Evolutionary conservation across 2,329 filamentous ascomycete species (phyloP), one percentile per base, ranked within the genome.

Genomic region (Aspergillus sp.): DNA sequence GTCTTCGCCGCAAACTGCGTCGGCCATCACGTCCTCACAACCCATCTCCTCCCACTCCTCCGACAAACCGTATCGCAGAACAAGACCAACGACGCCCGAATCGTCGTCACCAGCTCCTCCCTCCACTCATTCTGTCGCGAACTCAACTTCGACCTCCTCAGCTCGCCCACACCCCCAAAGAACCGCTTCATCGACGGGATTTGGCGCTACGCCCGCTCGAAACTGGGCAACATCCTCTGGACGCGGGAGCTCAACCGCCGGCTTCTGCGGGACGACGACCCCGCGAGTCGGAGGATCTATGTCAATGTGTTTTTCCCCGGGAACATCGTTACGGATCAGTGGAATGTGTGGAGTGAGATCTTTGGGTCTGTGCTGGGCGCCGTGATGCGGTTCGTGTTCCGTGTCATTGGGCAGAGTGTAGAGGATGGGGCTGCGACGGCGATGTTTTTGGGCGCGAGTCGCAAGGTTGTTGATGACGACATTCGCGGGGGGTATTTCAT

Each of bases 1-100:
- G 77, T 74, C 6, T 82, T 82, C 56, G 77, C 67, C 4, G 68
- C 79, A 55, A 77, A 73, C 51, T 77, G 81, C 55, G 69, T 81
- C 40, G 79, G 79, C 4, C 77, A 82, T 57, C 73, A 77, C 13
- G 63, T 81, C 2, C 71, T 82, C 0, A 77, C 79, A 59, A 74
- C 76, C 49, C 71, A 81, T 3, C 68, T 82, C 3, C 64, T 63
- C 3, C 72, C 76, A 0, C 52, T 64, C n/a, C 43, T 68, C 24
- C 60, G 60, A 33, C 40, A 52, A 2, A 61, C 59, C 2, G 51
- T 58, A 14, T 40, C 36, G 24, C 42, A 45, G 2, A 45, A 67
- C 4, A 48, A 44, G 41, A 63, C 79, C 6, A 45, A 59, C 2
- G 61, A 74, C 4, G 73, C 73, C 2, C 71, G 77, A 0, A 69